Percentiles rank a stretch among this genome's conserved stretches.
Conservation (phyloP, 2,329 filamentous ascomycete species). For the Aspergillus tanneri region DNA sequence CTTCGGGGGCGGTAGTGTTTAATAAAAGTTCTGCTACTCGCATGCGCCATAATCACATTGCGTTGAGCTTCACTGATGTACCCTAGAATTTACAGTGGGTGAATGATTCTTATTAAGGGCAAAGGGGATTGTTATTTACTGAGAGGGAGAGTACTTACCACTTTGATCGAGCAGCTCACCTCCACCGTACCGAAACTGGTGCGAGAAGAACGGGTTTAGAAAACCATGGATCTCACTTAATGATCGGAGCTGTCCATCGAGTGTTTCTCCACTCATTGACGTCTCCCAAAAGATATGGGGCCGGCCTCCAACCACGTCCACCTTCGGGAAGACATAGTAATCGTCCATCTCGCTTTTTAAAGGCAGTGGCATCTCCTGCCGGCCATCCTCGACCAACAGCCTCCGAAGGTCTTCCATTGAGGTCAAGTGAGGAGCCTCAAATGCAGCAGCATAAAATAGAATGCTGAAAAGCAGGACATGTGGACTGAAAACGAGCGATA, state of each 20-base stretch:
- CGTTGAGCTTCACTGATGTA: conserved; percentile 24
- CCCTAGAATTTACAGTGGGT: conserved; percentile 12
- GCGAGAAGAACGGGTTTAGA: conserved; percentile 20
- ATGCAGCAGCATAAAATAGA: conserved; percentile 23
- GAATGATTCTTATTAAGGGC: no score
- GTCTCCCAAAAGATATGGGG: conserved; percentile 17
- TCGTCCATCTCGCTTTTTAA: conserved; percentile 24
- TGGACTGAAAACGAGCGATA: conserved; percentile 22
- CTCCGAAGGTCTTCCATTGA: conserved; percentile 24
- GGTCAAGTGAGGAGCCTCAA: conserved; percentile 19
- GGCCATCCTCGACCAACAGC: conserved; percentile 18
- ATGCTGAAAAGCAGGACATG: conserved; percentile 24
- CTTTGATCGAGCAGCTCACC: conserved; percentile 23
- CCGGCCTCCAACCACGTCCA: conserved; percentile 16
- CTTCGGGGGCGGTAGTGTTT: conserved; percentile 21
- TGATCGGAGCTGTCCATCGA: conserved; percentile 15
- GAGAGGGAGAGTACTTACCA: no score
- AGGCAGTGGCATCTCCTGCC: conserved; percentile 21
- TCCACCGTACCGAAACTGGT: conserved; percentile 24
- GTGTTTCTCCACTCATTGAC: conserved; percentile 15
- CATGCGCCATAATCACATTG: conserved; percentile 25
- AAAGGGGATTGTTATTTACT: conserved; percentile 2
- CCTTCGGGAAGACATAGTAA: conserved; percentile 26
- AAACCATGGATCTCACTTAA: conserved; percentile 23
- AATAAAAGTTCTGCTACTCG: conserved; percentile 24